These are phyloP conservation scores for Pilasporangium apinafurcum DNA, from an alignment of 352 stramenopile genomes.

Conservation along the genomic window DNA sequence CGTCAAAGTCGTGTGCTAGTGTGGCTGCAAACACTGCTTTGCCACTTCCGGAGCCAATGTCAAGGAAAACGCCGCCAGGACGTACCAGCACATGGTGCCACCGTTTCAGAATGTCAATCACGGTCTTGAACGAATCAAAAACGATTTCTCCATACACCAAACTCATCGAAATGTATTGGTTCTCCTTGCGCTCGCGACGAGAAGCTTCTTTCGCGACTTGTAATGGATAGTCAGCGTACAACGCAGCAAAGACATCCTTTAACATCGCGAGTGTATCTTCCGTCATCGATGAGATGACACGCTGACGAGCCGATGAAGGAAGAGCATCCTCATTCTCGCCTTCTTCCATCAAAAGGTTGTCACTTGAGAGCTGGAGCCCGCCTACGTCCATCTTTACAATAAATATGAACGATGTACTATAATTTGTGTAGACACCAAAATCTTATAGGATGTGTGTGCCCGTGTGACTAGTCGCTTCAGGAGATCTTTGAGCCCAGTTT, in stretches of 20 bases:
- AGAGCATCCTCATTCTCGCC: constrained; percentile 3
- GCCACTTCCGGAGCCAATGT: constrained; percentile 84
- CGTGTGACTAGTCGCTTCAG: no score
- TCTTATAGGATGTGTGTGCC: no score
- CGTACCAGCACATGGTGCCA: constrained; percentile 53
- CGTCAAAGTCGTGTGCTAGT: constrained; percentile 83
- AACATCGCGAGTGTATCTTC: constrained; percentile 11
- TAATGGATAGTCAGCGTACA: constrained; percentile 42
- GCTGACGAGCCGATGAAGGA: no score
- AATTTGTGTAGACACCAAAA: no score
- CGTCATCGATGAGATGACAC: constrained; percentile 18
- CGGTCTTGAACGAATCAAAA: constrained; percentile 69
- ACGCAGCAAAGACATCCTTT: constrained; percentile 27
- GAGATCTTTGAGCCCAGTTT: no score
- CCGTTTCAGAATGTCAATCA: constrained; percentile 56
- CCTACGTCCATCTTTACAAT: no score
- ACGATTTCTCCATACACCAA: constrained; percentile 89
- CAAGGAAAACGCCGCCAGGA: constrained; percentile 74
- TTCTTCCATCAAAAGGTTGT: constrained; percentile 2
- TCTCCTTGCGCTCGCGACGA: constrained; percentile 34
- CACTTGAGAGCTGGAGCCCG: constrained; percentile 1
- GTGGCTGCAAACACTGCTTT: constrained; percentile 84
- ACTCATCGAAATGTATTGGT: constrained; percentile 56
- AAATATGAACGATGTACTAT: no score
- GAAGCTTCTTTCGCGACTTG: constrained; percentile 31